These are phyloP conservation scores for Chionographis japonica DNA, from an alignment of 106 monocot genomes.

Conservation along the genomic window DNA sequence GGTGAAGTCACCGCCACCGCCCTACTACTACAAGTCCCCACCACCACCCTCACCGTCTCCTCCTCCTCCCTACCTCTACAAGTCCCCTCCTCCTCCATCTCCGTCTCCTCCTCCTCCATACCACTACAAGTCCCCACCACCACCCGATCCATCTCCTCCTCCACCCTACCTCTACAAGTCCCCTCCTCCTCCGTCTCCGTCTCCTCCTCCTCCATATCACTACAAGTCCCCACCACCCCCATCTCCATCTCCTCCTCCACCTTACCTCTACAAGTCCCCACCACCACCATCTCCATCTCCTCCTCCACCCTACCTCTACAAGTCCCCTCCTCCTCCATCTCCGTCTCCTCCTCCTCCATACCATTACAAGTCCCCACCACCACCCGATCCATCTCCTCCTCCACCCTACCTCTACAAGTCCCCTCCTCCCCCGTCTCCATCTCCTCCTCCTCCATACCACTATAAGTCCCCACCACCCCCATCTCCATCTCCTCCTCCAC, in stretches of 20 bases:
- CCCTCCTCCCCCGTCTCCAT: slow-evolving; percentile 14
- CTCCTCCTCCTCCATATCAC: slow-evolving; percentile 17
- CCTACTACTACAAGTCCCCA: slow-evolving; percentile 29
- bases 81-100: slow-evolving; percentile 23
- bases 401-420: slow-evolving; percentile 5
- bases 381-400: slow-evolving; percentile 2
- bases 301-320: slow-evolving; percentile 8
- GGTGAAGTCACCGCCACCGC: slow-evolving; percentile 19
- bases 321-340: slow-evolving; percentile 5
- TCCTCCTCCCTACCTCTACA: slow-evolving; percentile 21
- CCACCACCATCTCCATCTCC: slow-evolving; percentile 21
- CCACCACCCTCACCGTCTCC: slow-evolving; percentile 26
- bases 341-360: neutral
- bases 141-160: slow-evolving; percentile 11
- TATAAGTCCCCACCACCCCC: slow-evolving; percentile 9
- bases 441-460: neutral
- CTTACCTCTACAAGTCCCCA: slow-evolving; percentile 8
- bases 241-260: slow-evolving; percentile 5
- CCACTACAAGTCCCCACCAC: slow-evolving; percentile 20
- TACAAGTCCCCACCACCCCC: slow-evolving; percentile 19
- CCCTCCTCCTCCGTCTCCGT: slow-evolving; percentile 21
- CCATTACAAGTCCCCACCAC: neutral
- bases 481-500: slow-evolving; percentile 27
- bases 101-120: slow-evolving; percentile 17
- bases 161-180: slow-evolving; percentile 19